A percentile compares a stretch with the other conserved stretches of the same genome.
Conservation (phyloP, 495 filamentous ascomycete species). For the Penicillium subrubescens region DNA sequence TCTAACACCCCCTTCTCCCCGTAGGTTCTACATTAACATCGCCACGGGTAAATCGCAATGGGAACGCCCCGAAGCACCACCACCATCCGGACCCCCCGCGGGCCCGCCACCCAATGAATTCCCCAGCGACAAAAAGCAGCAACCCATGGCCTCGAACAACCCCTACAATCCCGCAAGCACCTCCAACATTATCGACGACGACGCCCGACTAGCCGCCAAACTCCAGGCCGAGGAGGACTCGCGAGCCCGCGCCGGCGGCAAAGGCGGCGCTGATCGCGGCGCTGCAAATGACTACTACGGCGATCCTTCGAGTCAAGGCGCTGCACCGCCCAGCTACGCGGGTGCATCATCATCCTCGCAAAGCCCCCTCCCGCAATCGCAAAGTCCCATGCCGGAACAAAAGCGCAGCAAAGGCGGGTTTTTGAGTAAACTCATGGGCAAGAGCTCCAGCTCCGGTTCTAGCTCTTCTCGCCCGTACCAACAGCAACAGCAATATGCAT, state of each 20-base stretch:
- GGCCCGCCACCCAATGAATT: constrained; percentile 52
- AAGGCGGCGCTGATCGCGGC: constrained; percentile 24
- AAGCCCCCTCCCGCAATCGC: constrained; percentile 16
- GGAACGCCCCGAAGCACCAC: constrained; percentile 71
- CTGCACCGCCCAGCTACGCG: constrained; percentile 25
- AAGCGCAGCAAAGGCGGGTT: constrained; percentile 46
- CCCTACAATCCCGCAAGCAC: constrained; percentile 47
- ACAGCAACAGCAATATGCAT: constrained; percentile 29
- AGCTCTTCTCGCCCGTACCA: constrained; percentile 24
- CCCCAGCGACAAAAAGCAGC: constrained; percentile 63
- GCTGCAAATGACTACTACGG: constrained; percentile 51
- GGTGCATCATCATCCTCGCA: constrained; percentile 6
- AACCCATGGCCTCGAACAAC: constrained; percentile 60
- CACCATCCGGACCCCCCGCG: constrained; percentile 46
- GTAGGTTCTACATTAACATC: constrained; percentile 86
- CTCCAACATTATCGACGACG: constrained; percentile 56
- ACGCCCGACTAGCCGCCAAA: constrained; percentile 72
- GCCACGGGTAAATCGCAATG: constrained; percentile 86
- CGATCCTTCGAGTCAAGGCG: constrained; percentile 5
- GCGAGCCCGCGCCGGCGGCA: constrained; percentile 39
- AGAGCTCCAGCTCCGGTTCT: constrained; percentile 26
- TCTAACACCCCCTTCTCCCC: constrained; percentile 9
- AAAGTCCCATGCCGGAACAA: constrained; percentile 28
- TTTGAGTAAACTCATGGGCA: constrained; percentile 54
- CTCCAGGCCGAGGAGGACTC: constrained; percentile 84